Conservation (phyloP, 1,139 yeast species). For the Saccharomyces hybrid region DNA sequence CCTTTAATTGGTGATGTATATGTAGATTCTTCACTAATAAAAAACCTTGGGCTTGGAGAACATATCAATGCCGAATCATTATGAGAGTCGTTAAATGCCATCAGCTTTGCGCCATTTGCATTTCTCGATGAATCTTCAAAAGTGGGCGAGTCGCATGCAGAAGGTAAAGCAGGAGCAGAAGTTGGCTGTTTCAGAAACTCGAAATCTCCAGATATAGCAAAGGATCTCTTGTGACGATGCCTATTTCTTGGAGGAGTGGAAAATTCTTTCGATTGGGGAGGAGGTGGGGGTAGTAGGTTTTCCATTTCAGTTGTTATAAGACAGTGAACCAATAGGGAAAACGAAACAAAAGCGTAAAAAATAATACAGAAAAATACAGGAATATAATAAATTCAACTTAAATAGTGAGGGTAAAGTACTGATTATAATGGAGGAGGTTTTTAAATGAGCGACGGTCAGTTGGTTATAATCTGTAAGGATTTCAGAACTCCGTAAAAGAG, state of each 20-base stretch:
- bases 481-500: neutral
- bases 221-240: slow-evolving; percentile 62
- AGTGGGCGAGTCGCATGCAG: neutral
- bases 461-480: neutral
- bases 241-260: slow-evolving; percentile 34
- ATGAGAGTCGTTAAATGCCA: slow-evolving; percentile 1
- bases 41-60: slow-evolving; percentile 26
- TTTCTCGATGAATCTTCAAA: neutral
- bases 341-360: neutral
- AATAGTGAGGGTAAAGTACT: neutral
- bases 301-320: neutral
- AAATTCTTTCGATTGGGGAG: neutral
- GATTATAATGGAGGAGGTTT: neutral
- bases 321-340: neutral
- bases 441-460: neutral
- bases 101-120: neutral
- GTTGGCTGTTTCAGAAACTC: slow-evolving; percentile 34
- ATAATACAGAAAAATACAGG: neutral
- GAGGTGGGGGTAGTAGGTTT: neutral
- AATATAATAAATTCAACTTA: neutral
- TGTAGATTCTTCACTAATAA: slow-evolving; percentile 29
- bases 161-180: slow-evolving; percentile 5
- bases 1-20: slow-evolving; percentile 30
- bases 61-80: neutral
- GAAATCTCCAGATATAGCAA: slow-evolving; percentile 69